Base-by-base conservation (phyloP, 106 monocot genomes). In the Acorus gramineus region DNA sequence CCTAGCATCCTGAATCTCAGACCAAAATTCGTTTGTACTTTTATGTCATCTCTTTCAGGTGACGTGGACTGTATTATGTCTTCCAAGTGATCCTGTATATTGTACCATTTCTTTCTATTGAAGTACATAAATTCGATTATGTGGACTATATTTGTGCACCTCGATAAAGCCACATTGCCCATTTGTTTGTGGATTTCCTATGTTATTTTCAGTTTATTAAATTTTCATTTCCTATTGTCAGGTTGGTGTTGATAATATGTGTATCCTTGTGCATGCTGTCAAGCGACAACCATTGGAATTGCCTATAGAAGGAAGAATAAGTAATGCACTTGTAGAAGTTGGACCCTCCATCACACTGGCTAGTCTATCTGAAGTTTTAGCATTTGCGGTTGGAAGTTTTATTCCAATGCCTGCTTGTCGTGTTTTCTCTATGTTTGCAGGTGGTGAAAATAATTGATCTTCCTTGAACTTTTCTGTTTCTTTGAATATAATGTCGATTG, bases 231-330 rank as follows among this genome's bases (percentile, higher is more conserved):
- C 57, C 62, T 44, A 54, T 46, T 71, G 28, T 59, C 65, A 98
- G 96, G 96, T 98, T 52, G 96, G 96, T 56, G 96, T 98, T 57
- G 96, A 98, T 55, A 98, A 98, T 68, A 98, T 98, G 96, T 92
- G 91, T 66, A 98, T 98, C 55, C 84, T 98, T 70, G 96, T 98
- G 14, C 85, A 92, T 79, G 87, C 91, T 55, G 85, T 98, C 50
- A 98, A 98, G 69, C 87, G 91, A 14, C 87, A 98, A 66, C 56
- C 80, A 47, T 53, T 47, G 5, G 77, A 79, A 2, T 71, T 77
- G 56, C 63, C 77, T 63, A 79, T 98, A 63, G 91, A 92, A 72
- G 74, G 55, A n/a, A 49, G 77, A 62, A 77, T 98, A 65, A 79
- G 91, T 63, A 82, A 79, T 70, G 96, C 96, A 57, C 78, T 98